A percentile compares a stretch with the other conserved stretches of the same genome.
Evolutionary conservation across 805 yeast species (phyloP).

Genomic region (Komagataella mondaviorum): DNA sequence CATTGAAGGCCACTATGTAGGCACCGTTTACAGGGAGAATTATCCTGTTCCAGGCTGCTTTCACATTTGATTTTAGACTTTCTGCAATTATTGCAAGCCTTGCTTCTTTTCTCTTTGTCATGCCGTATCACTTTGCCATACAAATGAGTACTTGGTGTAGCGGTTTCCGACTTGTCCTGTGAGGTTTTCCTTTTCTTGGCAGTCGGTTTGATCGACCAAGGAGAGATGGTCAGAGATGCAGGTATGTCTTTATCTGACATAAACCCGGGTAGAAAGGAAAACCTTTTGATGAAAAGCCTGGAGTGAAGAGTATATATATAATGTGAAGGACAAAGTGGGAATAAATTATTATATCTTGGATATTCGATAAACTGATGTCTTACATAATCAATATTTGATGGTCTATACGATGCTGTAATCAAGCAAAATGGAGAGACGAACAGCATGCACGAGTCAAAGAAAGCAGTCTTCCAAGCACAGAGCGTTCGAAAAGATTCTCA

Average conservation of each 20-base stretch:
- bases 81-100: conserved; percentile 54
- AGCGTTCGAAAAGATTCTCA: too few relatives aligned
- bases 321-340: not conserved
- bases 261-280: not conserved
- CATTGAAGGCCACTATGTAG: conserved; percentile 36
- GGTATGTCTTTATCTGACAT: not conserved
- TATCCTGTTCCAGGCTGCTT: conserved; percentile 21
- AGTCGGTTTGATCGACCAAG: not conserved
- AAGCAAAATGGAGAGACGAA: not conserved
- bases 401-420: not conserved
- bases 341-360: not conserved
- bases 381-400: not conserved
- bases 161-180: not conserved
- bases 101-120: conserved; percentile 18
- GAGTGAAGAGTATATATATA: not conserved
- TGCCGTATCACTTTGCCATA: conserved; percentile 1
- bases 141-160: not conserved
- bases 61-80: conserved; percentile 50
- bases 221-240: not conserved
- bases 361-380: not conserved
- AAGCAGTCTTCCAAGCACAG: not conserved
- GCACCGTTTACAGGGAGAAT: conserved; percentile 47
- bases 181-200: not conserved
- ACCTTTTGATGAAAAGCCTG: not conserved
- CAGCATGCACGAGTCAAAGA: not conserved